These are phyloP conservation scores for Paragyromitra xinjiangensis DNA, from an alignment of 495 filamentous ascomycete genomes.

Conservation along the genomic window DNA sequence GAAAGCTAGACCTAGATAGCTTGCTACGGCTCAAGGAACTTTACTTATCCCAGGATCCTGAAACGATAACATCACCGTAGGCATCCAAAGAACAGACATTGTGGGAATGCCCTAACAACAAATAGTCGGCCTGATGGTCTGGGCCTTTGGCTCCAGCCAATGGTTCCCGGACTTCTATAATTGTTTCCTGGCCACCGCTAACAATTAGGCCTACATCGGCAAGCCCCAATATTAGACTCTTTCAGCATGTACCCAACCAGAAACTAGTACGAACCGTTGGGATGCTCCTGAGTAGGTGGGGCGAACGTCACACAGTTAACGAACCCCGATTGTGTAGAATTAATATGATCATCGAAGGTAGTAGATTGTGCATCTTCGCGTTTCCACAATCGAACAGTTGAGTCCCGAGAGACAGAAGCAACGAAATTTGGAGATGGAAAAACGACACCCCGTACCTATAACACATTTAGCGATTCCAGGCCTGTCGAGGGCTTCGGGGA, in stretches of 20 bases:
- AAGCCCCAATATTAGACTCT: background rate
- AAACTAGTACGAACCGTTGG: constrained; percentile 63
- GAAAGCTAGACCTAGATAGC: constrained; percentile 7
- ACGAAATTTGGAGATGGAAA: constrained; percentile 78
- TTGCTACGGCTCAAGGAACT: constrained; percentile 50
- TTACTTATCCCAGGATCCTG: constrained; percentile 93
- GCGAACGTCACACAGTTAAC: constrained; percentile 85
- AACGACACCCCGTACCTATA: constrained; percentile 84
- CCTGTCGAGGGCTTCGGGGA: constrained; percentile 23
- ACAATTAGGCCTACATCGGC: constrained; percentile 71
- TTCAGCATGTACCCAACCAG: background rate
- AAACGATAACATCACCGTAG: constrained; percentile 76
- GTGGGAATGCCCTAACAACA: constrained; percentile 83
- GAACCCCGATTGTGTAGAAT: constrained; percentile 78
- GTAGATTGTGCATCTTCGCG: constrained; percentile 68
- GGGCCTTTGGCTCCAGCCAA: constrained; percentile 58
- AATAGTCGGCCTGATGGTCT: constrained; percentile 69
- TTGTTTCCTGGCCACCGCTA: constrained; percentile 86
- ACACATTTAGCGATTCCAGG: constrained; percentile 37
- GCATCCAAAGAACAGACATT: constrained; percentile 91
- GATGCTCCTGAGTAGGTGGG: constrained; percentile 71
- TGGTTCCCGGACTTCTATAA: constrained; percentile 87
- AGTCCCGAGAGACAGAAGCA: constrained; percentile 88
- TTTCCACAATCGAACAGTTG: constrained; percentile 88
- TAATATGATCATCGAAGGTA: constrained; percentile 78